phyloP scores from a whole-genome alignment of 768 basidiomycete species.

The Tylopilus balloui region DNA sequence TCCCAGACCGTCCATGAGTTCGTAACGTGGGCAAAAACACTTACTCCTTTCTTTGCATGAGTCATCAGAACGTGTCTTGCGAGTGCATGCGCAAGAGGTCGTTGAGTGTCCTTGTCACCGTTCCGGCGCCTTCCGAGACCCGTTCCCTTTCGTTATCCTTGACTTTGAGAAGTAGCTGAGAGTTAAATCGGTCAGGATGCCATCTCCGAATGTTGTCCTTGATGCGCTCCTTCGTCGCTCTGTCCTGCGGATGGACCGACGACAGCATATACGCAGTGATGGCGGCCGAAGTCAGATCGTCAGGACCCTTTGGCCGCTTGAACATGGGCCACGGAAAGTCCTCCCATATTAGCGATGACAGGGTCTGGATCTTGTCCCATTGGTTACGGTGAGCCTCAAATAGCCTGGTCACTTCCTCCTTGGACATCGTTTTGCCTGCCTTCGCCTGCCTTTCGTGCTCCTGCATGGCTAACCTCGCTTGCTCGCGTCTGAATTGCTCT shows the following conservation, averaged over 20 bases:
- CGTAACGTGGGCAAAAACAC: slow-evolving; percentile 1
- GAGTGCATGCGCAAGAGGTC: slow-evolving; percentile 56
- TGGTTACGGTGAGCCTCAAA: slow-evolving; percentile 60
- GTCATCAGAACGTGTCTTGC: slow-evolving; percentile 36
- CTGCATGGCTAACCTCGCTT: slow-evolving; percentile 53
- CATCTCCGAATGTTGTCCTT: slow-evolving; percentile 71
- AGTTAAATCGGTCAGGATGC: slow-evolving; percentile 84
- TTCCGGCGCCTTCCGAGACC: slow-evolving; percentile 69
- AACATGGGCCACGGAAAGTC: slow-evolving; percentile 75
- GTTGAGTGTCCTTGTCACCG: slow-evolving; percentile 66
- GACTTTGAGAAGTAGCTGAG: slow-evolving; percentile 61
- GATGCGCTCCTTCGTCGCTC: slow-evolving; percentile 61
- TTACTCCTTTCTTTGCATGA: slow-evolving; percentile 25
- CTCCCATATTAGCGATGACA: slow-evolving; percentile 51
- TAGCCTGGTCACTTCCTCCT: slow-evolving; percentile 51
- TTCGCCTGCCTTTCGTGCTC: slow-evolving; percentile 43
- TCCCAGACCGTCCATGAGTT: background rate
- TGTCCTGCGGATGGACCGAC: slow-evolving; percentile 48
- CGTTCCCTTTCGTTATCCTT: slow-evolving; percentile 56
- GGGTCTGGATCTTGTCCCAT: slow-evolving; percentile 46
- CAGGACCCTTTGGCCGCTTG: slow-evolving; percentile 49
- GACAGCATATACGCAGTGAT: slow-evolving; percentile 63
- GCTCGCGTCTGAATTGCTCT: slow-evolving; percentile 64
- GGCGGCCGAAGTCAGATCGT: slow-evolving; percentile 53
- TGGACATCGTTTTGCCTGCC: slow-evolving; percentile 45